Base-by-base conservation (phyloP, 129 eudicot genomes). In the Tanacetum coccineum region DNA sequence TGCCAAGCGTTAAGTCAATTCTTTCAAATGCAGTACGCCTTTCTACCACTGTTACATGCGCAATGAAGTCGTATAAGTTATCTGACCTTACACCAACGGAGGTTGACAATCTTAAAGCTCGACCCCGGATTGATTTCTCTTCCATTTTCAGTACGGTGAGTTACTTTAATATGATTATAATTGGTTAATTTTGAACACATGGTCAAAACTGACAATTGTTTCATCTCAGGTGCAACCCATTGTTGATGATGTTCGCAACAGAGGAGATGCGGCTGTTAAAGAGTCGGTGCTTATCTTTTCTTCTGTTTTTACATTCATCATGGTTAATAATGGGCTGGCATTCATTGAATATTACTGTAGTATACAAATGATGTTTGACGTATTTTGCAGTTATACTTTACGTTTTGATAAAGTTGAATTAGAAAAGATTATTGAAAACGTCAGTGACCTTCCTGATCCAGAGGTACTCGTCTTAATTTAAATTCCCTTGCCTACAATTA, bases 251-350 rank as follows among this genome's bases (percentile, higher is more conserved):
- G 86, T 94, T 19, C 89, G 99, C 67, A 58, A 44, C 72, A 82
- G 90, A 79, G 99, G 99, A 12, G 99, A 94, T 74, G 84, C 80
- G 21, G 99, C 99, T 71, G 97, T 94, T 70, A 89, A 87, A 82
- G 97, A 94, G 99, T 94, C 61, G 17, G 87, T 81, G 70, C 74
- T 73, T 69, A 76, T 71, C 75, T 17, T 42, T 39, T 64, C 12
- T 64, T 59, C 47, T 40, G 30, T 49, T 36, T 66, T 11, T 70
- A 17, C 52, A 57, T 36, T 13, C 13, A 39, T 71, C 19, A 59
- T 44, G 46, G 51, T 40, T 25, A 14, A 66, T 1, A 7, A 2
- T 59, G 52, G 47, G 51, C 36, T 9, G 22, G 3, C 8, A 8
- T n/a, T 76, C 66, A 25, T 54, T 28, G 30, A 3, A 15, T 59